A percentile compares a stretch with the other conserved stretches of the same genome.
Evolutionary conservation across 768 basidiomycete species (phyloP).

Genomic region (Psilocybe cubensis): DNA sequence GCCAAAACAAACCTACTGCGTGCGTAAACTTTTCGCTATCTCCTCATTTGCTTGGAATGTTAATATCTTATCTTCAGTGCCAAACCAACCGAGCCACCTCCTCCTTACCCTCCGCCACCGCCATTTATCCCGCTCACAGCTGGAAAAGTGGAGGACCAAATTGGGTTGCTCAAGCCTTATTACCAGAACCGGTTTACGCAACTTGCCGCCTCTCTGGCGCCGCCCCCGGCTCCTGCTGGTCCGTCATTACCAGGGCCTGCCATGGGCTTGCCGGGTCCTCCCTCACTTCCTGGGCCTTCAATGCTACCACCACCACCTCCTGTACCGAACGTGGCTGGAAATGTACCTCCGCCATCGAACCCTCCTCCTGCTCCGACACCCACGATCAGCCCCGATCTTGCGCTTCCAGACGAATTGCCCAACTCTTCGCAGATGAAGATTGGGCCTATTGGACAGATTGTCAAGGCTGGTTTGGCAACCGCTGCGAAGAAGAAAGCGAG

Average conservation of each 20-base stretch:
- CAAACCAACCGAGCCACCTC: slow-evolving; percentile 74
- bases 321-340: slow-evolving; percentile 18
- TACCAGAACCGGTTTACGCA: slow-evolving; percentile 62
- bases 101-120: slow-evolving; percentile 85
- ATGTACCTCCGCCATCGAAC: slow-evolving; percentile 15
- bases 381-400: slow-evolving; percentile 27
- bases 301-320: slow-evolving; percentile 20
- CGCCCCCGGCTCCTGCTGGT: slow-evolving; percentile 18
- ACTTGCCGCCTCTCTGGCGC: slow-evolving; percentile 34
- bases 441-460: slow-evolving; percentile 78
- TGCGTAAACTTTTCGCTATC: slow-evolving; percentile 37
- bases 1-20: slow-evolving; percentile 46
- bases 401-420: slow-evolving; percentile 70
- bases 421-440: slow-evolving; percentile 65
- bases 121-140: slow-evolving; percentile 75
- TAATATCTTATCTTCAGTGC: slow-evolving; percentile 38
- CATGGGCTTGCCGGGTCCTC: not conserved
- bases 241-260: not conserved
- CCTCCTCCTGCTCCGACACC: slow-evolving; percentile 11
- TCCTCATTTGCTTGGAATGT: not conserved
- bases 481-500: slow-evolving; percentile 66
- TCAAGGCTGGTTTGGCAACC: slow-evolving; percentile 50
- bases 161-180: slow-evolving; percentile 82
- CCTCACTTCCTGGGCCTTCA: slow-evolving; percentile 18
- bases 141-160: slow-evolving; percentile 72